Percentiles rank a stretch among this genome's conserved stretches.
These are phyloP conservation scores for Paxillus ammoniavirescens DNA, from an alignment of 768 basidiomycete genomes.

Conservation along the genomic window DNA sequence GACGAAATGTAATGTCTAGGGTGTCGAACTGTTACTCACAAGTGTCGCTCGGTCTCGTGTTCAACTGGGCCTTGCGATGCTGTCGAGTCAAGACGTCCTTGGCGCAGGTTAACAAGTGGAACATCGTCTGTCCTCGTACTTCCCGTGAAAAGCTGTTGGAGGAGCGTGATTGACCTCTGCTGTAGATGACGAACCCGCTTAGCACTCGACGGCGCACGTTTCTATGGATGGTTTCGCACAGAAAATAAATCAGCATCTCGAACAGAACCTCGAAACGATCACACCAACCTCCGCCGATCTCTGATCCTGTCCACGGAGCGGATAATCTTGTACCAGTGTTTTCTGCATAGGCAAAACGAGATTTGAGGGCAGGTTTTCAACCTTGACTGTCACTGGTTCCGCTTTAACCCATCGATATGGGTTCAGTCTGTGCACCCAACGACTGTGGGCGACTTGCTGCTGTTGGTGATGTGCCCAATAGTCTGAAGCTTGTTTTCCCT, in stretches of 20 bases:
- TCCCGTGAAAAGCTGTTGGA: slow-evolving; percentile 69
- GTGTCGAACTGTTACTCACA: slow-evolving; percentile 47
- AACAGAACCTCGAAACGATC: not conserved
- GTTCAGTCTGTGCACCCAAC: slow-evolving; percentile 78
- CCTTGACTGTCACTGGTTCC: slow-evolving; percentile 68
- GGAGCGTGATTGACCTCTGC: slow-evolving; percentile 54
- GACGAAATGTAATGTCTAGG: not conserved
- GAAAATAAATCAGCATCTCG: slow-evolving; percentile 12
- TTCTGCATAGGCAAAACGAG: slow-evolving; percentile 81
- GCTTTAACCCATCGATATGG: slow-evolving; percentile 85
- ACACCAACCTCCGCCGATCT: slow-evolving; percentile 30
- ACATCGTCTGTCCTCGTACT: slow-evolving; percentile 50
- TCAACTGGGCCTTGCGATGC: slow-evolving; percentile 35
- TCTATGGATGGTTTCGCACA: slow-evolving; percentile 8
- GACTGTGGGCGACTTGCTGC: slow-evolving; percentile 36
- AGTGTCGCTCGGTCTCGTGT: slow-evolving; percentile 68
- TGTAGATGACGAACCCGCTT: slow-evolving; percentile 46
- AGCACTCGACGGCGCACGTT: slow-evolving; percentile 13
- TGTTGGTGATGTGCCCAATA: slow-evolving; percentile 62
- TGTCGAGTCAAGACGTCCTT: slow-evolving; percentile 31
- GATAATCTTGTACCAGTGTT: slow-evolving; percentile 62
- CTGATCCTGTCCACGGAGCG: slow-evolving; percentile 35
- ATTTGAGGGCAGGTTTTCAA: slow-evolving; percentile 68
- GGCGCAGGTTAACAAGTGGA: slow-evolving; percentile 55
- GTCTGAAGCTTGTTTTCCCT: slow-evolving; percentile 71